Conservation (phyloP, 169 alveolate species). For the Plasmodium falciparum region DNA sequence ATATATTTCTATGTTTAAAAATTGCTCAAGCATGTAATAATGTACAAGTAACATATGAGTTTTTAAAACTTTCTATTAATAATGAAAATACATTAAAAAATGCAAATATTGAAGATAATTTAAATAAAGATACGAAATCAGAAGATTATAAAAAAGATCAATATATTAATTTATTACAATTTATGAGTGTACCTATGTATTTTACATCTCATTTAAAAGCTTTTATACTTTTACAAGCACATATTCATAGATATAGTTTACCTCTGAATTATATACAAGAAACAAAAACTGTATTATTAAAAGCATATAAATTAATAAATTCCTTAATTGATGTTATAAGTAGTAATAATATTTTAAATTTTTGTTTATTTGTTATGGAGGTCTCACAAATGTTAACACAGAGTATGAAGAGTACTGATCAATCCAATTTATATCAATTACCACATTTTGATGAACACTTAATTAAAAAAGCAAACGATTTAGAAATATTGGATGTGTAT, state of each 20-base stretch:
- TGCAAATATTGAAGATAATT: constrained; percentile 73
- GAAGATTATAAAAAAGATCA: constrained; percentile 32
- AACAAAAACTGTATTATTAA: constrained; percentile 85
- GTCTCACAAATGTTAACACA: constrained; percentile 97
- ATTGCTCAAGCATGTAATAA: constrained; percentile 37
- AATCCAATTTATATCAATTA: constrained; percentile 93
- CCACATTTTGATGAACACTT: constrained; percentile 91
- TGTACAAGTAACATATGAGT: constrained; percentile 38
- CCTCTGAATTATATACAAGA: constrained; percentile 90
- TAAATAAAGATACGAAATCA: constrained; percentile 2
- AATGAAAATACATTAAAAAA: constrained; percentile 73
- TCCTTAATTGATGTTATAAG: constrained; percentile 98
- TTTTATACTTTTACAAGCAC: constrained; percentile 91
- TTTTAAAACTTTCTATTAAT: constrained; percentile 32
- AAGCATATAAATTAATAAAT: constrained; percentile 91
- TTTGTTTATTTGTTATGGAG: constrained; percentile 97
- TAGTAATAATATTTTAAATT: constrained; percentile 95
- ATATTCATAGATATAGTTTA: constrained; percentile 92
- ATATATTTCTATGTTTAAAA: constrained; percentile 41
- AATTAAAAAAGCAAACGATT: constrained; percentile 88
- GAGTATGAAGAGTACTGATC: constrained; percentile 92
- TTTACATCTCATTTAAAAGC: constrained; percentile 82
- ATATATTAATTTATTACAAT: constrained; percentile 13
- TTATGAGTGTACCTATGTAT: constrained; percentile 55
- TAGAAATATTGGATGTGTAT: constrained; percentile 92